Conservation (phyloP, 192 early-diverging fungal genomes). For the Backusella liffmaniae region DNA sequence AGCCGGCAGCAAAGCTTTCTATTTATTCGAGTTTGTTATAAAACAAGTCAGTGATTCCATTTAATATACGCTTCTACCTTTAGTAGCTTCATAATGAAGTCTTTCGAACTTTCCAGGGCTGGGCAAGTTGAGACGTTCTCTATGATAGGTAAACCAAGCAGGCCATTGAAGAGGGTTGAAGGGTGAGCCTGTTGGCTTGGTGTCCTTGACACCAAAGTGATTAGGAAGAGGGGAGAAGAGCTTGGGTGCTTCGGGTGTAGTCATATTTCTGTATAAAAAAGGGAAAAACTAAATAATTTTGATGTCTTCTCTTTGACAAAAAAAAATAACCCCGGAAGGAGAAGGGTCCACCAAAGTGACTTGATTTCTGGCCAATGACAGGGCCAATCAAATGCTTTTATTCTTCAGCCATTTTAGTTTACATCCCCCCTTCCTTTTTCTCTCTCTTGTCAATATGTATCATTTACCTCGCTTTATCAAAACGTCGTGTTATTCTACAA, state of each 20-base stretch:
- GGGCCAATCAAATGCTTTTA: background rate
- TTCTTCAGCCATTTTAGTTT: background rate
- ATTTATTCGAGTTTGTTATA: background rate
- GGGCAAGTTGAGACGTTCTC: conserved; percentile 56
- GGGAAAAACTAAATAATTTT: conserved; percentile 8
- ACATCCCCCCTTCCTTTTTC: background rate
- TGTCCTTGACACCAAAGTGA: conserved; percentile 16
- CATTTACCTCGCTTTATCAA: background rate
- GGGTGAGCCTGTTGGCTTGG: conserved; percentile 25
- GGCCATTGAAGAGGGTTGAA: conserved; percentile 36
- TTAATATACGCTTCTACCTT: conserved; percentile 35
- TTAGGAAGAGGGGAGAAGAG: conserved; percentile 14
- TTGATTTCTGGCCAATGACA: background rate
- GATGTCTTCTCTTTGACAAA: background rate
- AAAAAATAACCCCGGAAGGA: background rate
- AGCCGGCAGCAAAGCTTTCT: conserved; percentile 83
- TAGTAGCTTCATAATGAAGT: conserved; percentile 72
- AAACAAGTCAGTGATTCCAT: no score
- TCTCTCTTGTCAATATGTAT: background rate
- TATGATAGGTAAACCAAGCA: conserved; percentile 37
- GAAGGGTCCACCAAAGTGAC: background rate
- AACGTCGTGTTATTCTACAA: conserved; percentile 5
- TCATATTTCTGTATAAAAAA: conserved; percentile 3
- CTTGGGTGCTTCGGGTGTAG: conserved; percentile 14
- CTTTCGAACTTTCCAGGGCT: conserved; percentile 82